Evolutionary conservation across 331 rosid genomes (phyloP).

Genomic region (Telfairia occidentalis): DNA sequence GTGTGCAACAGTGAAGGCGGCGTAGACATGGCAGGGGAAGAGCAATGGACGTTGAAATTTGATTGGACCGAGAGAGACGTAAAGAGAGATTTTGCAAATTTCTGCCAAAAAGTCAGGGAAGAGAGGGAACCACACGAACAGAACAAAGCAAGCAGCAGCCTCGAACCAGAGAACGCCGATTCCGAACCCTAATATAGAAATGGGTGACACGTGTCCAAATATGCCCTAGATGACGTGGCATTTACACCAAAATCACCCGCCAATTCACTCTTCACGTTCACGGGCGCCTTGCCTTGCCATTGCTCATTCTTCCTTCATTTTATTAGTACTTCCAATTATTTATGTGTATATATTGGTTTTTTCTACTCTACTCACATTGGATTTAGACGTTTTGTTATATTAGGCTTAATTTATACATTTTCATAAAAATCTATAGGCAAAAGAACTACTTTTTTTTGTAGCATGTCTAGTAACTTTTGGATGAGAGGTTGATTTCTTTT

Average conservation of each 20-base stretch:
- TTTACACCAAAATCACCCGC: background rate
- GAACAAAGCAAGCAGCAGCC: conserved; percentile 10
- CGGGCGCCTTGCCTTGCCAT: too few species aligned
- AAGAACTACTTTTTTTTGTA: too few species aligned
- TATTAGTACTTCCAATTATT: too few species aligned
- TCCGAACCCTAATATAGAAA: background rate
- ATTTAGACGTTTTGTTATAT: too few species aligned
- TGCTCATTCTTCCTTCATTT: too few species aligned
- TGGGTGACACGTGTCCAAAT: background rate
- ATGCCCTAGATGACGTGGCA: background rate
- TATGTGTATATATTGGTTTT: too few species aligned
- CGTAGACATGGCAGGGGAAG: background rate
- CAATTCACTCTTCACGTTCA: background rate
- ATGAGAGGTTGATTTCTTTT: too few species aligned
- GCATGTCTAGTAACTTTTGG: too few species aligned
- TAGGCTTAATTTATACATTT: too few species aligned
- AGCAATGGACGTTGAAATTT: conserved; percentile 2
- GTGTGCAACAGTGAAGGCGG: conserved; percentile 2
- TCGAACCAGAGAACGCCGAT: conserved; percentile 2
- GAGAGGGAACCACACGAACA: conserved; percentile 2
- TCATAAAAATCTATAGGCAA: too few species aligned
- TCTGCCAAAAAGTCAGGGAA: conserved; percentile 3
- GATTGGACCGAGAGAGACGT: background rate
- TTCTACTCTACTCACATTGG: too few species aligned
- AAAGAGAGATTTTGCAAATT: background rate